Conservation (phyloP, 2,329 filamentous ascomycete species). For the Trichoderma citrinoviride region DNA sequence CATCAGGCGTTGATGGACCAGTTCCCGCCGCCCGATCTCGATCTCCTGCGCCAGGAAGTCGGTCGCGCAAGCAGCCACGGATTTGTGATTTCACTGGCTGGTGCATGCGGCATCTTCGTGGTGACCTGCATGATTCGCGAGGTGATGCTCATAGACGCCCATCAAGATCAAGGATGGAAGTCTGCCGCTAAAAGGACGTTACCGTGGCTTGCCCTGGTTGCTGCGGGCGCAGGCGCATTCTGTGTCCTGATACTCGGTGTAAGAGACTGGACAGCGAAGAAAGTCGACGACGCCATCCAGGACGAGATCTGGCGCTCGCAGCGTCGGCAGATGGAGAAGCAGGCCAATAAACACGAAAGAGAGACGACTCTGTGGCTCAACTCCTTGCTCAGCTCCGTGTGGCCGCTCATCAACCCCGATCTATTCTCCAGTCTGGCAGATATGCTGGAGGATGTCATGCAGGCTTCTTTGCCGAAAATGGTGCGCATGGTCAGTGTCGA, state of each 20-base stretch:
- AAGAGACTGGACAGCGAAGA: constrained; percentile 60
- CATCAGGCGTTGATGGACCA: constrained; percentile 43
- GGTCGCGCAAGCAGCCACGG: constrained; percentile 34
- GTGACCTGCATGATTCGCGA: constrained; percentile 29
- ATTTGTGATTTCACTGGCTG: constrained; percentile 38
- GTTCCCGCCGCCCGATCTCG: constrained; percentile 51
- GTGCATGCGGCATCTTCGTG: constrained; percentile 35
- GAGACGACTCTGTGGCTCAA: constrained; percentile 74
- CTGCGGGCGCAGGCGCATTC: not conserved
- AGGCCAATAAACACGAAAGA: constrained; percentile 45
- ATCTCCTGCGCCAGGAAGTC: constrained; percentile 38
- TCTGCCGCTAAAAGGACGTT: constrained; percentile 23
- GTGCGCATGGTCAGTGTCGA: constrained; percentile 74
- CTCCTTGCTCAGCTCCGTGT: constrained; percentile 63
- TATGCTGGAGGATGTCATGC: constrained; percentile 76
- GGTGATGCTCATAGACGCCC: constrained; percentile 3
- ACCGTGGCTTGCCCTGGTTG: constrained; percentile 38
- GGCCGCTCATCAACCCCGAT: constrained; percentile 74
- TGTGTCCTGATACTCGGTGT: constrained; percentile 37
- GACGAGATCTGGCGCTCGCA: constrained; percentile 69
- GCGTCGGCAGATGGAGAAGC: constrained; percentile 47
- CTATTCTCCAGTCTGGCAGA: constrained; percentile 67
- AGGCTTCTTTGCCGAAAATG: constrained; percentile 66
- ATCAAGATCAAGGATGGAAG: not conserved
- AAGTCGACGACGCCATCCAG: constrained; percentile 61